phyloP scores from a whole-genome alignment of 768 basidiomycete genomes.

The Omphalotus guepiniiformis region DNA sequence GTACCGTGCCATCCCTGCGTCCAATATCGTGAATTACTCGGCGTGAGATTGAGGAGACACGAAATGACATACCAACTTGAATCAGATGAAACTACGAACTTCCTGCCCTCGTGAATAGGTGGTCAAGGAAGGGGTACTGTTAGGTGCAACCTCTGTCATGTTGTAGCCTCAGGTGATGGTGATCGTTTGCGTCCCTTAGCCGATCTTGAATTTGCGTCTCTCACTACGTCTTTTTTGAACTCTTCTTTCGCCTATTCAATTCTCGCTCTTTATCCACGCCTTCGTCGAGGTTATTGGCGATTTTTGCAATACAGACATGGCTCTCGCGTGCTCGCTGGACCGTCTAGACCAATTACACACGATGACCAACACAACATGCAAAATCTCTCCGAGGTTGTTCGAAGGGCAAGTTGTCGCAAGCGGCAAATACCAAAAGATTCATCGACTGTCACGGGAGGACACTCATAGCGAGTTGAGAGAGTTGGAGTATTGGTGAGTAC shows the following conservation, averaged over 20 bases:
- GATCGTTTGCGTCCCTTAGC: no score
- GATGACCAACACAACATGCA: slow-evolving; percentile 45
- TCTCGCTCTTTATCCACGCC: not conserved
- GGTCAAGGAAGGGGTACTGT: slow-evolving; percentile 78
- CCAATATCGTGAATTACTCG: no score
- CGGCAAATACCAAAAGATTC: slow-evolving; percentile 80
- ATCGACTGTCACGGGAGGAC: no score
- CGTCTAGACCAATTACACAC: slow-evolving; percentile 55
- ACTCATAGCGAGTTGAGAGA: slow-evolving; percentile 76
- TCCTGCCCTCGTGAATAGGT: slow-evolving; percentile 71
- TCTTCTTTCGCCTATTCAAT: not conserved
- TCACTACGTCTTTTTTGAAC: not conserved
- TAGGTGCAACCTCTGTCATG: slow-evolving; percentile 35
- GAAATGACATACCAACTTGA: slow-evolving; percentile 23
- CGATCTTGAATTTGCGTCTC: not conserved
- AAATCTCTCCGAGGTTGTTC: slow-evolving; percentile 60
- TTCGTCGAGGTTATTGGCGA: not conserved
- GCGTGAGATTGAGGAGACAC: not conserved
- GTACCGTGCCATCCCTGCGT: slow-evolving; percentile 90
- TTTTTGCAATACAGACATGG: slow-evolving; percentile 33
- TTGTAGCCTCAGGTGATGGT: no score
- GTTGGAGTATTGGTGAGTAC: slow-evolving; percentile 57
- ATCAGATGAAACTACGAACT: slow-evolving; percentile 84
- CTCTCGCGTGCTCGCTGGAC: slow-evolving; percentile 71
- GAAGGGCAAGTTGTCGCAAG: slow-evolving; percentile 71